Evolutionary conservation across 495 filamentous ascomycete genomes (phyloP), one percentile per base, ranked within the genome.

Genomic region (Tuber aestivum): DNA sequence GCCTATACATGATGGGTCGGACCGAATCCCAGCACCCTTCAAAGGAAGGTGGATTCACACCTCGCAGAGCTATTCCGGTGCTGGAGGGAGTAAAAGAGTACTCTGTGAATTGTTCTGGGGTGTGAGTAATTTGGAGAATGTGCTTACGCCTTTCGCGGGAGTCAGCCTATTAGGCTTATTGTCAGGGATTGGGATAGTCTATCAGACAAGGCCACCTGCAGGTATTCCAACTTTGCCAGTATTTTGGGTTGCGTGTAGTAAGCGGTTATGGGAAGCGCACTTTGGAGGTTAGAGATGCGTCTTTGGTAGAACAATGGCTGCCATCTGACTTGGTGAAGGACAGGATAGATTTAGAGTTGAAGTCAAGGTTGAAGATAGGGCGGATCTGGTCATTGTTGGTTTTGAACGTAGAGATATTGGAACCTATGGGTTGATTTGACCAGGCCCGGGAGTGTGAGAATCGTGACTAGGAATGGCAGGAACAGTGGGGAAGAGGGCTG

Each of bases 51-150:
- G 74, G 82, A 21, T 72, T 83, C 48, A 83, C 85, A 21, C 83
- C 85, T 0, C 83, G 90, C 75, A 90, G 90, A 1, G 93, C 92
- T 3, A 83, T 94, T 16, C 87, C 87, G 32, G 85, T 93, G 8
- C 86, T 88, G 1, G 84, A 89, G 2, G 85, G 94, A 87, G 91
- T 93, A 41, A 84, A 86, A 56, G 84, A 89, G 38, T 85, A 92
- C 76, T 85, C 84, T 0, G 80, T 93, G 3, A 85, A 90, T 70
- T 90, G 86, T 1, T 88, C 89, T 16, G 86, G 93, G 3, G 88
- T 1, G 86, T 93, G n/a, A 93, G 93, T 77, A 94, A 94, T 76
- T 88, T 93, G 27, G 91, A 91, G 3, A 93, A 94, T 83, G 89
- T 91, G 0, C 93, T 94, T 78, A 93, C 92, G 16, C 92, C 91